Evolutionary conservation across 345 rosid species (phyloP), one percentile per base, ranked within the genome.

Genomic region (Cardamine resedifolia): DNA sequence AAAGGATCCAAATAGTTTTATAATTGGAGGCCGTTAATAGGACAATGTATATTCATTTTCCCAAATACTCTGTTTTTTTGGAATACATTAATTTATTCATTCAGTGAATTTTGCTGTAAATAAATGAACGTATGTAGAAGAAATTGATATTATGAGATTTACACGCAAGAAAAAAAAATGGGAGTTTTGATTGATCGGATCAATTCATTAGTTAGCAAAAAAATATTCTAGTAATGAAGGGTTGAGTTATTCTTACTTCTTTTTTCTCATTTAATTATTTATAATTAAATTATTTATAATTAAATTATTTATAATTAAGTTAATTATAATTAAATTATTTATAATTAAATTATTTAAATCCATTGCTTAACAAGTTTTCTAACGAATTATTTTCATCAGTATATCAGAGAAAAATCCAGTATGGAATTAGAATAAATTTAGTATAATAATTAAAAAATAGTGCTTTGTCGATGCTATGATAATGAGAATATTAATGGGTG

Each of bases 401-500:
- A 58, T 66, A 58, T 66, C 7, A 66, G 8, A 74, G 31, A 21
- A 39, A 30, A 55, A 72, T 34, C 23, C 27, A n/a, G 36, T 7
- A 55, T 7, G 51, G 71, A 64, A 57, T 65, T 8, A 19, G 66
- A 73, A 65, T 64, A 64, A 51, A 1, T 21, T 64, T 64, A 33
- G 20, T 45, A 55, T 26, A 31, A 57, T 34, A 73, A 28, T 26
- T 21, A 12, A 47, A 49, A 64, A 53, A 43, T 16, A n/a, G 49
- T 64, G 20, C 48, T 53, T 72, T 60, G 33, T 63, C 53, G 47
- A 72, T 43, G 24, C 18, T 51, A 64, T 73, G 50, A 65, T 36
- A 72, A n/a, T 47, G 66, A 58, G 72, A 65, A 73, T 73, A 66
- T 57, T 57, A 65, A 36, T 65, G 77, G 66, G 60, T 73, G 72